These are phyloP conservation scores for Discostella pseudostelligera DNA, from an alignment of 108 stramenopile species.

Conservation along the genomic window DNA sequence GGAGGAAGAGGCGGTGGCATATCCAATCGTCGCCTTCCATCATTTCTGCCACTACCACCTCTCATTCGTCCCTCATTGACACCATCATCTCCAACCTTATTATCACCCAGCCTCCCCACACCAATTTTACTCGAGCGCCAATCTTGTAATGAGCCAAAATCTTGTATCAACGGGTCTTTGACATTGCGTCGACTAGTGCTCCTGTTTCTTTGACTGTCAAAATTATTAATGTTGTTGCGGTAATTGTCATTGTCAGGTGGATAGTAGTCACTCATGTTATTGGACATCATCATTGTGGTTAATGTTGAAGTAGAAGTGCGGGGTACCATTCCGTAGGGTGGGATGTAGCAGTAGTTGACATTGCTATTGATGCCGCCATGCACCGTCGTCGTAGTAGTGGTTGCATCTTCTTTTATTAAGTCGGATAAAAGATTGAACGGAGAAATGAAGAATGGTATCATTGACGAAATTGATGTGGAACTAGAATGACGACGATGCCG, in stretches of 20 bases:
- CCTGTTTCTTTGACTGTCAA: neutral
- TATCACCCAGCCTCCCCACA: neutral
- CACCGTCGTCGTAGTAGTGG: too few species aligned
- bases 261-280: neutral
- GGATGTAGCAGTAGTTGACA: slow-evolving; percentile 31
- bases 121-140: slow-evolving; percentile 24
- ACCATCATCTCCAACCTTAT: slow-evolving; percentile 7
- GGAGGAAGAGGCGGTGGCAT: neutral
- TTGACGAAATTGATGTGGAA: too few species aligned
- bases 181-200: too few species aligned
- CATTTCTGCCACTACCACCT: too few species aligned
- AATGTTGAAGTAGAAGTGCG: slow-evolving; percentile 8
- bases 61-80: neutral
- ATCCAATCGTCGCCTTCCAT: neutral
- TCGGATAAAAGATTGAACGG: too few species aligned
- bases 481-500: too few species aligned
- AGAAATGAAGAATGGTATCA: too few species aligned
- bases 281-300: slow-evolving; percentile 7
- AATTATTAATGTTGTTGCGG: neutral
- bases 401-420: too few species aligned
- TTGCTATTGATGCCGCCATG: too few species aligned
- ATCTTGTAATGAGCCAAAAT: slow-evolving; percentile 14
- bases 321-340: slow-evolving; percentile 28
- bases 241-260: neutral
- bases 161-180: slow-evolving; percentile 21